These are phyloP conservation scores for Trypethelium eluteriae DNA, from an alignment of 495 filamentous ascomycete genomes.

Conservation along the genomic window DNA sequence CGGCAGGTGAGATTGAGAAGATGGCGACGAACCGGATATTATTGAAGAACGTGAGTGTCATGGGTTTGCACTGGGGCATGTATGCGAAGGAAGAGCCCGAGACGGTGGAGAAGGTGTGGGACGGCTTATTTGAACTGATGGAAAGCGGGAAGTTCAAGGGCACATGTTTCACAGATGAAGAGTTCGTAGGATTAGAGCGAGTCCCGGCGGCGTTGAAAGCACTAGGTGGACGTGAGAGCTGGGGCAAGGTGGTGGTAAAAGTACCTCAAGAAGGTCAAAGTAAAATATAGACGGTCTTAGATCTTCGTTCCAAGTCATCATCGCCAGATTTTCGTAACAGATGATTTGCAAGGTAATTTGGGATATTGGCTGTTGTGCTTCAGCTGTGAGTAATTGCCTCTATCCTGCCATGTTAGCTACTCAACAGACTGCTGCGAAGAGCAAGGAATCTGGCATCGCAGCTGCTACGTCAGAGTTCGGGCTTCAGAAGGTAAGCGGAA, in stretches of 20 bases:
- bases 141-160: conserved; percentile 68
- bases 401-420: too few species aligned
- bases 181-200: conserved; percentile 73
- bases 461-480: too few species aligned
- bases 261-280: conserved; percentile 61
- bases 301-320: too few species aligned
- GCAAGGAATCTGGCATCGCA: too few species aligned
- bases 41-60: conserved; percentile 86
- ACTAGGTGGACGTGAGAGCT: conserved; percentile 72
- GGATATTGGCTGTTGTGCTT: too few species aligned
- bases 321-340: too few species aligned
- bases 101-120: conserved; percentile 67
- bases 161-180: conserved; percentile 73
- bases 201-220: conserved; percentile 69
- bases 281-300: conserved; percentile 36
- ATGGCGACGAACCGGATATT: conserved; percentile 84
- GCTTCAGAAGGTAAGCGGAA: too few species aligned
- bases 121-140: conserved; percentile 70
- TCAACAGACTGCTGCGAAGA: too few species aligned
- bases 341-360: too few species aligned
- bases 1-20: conserved; percentile 82
- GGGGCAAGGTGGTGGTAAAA: conserved; percentile 94
- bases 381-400: too few species aligned
- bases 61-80: conserved; percentile 86
- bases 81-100: conserved; percentile 68